Conservation (phyloP, 176 grass and related monocot species). For the Oropetium thomaeum region DNA sequence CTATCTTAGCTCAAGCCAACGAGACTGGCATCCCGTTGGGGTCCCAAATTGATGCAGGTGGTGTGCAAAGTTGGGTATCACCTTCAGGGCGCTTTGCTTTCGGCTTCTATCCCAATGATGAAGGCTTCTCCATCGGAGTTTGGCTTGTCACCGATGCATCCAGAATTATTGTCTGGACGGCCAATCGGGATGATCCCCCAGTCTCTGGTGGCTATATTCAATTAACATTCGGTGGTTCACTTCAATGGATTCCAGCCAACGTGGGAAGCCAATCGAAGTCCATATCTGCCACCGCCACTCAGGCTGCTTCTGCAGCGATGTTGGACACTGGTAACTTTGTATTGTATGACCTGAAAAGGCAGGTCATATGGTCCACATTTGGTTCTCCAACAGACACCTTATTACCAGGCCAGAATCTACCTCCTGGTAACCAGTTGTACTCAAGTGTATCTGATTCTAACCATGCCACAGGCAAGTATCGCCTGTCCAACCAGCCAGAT, state of each 20-base stretch:
- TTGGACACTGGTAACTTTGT: slow-evolving; percentile 37
- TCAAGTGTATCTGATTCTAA: slow-evolving; percentile 32
- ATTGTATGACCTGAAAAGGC: slow-evolving; percentile 5
- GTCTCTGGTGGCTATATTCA: slow-evolving; percentile 30
- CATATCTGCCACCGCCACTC: slow-evolving; percentile 17
- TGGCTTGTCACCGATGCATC: slow-evolving; percentile 24
- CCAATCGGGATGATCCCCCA: slow-evolving; percentile 33
- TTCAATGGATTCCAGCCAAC: slow-evolving; percentile 40
- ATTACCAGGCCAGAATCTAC: slow-evolving; percentile 40
- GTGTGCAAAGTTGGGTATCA: slow-evolving; percentile 36
- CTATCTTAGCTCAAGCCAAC: not conserved
- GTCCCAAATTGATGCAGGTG: not conserved
- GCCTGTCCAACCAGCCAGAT: slow-evolving; percentile 36
- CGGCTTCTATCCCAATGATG: slow-evolving; percentile 39
- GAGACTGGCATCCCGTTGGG: not conserved
- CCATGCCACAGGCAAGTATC: slow-evolving; percentile 33
- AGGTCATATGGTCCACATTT: slow-evolving; percentile 39
- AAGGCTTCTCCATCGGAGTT: slow-evolving; percentile 41
- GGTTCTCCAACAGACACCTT: slow-evolving; percentile 41
- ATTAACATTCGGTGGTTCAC: slow-evolving; percentile 29
- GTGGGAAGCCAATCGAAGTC: slow-evolving; percentile 14
- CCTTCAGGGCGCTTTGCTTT: slow-evolving; percentile 41
- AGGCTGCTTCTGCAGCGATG: slow-evolving; percentile 26
- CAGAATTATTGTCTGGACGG: slow-evolving; percentile 32
- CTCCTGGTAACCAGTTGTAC: slow-evolving; percentile 12